phyloP scores from a whole-genome alignment of 495 filamentous ascomycete species.

The Tetracladium setigerum region DNA sequence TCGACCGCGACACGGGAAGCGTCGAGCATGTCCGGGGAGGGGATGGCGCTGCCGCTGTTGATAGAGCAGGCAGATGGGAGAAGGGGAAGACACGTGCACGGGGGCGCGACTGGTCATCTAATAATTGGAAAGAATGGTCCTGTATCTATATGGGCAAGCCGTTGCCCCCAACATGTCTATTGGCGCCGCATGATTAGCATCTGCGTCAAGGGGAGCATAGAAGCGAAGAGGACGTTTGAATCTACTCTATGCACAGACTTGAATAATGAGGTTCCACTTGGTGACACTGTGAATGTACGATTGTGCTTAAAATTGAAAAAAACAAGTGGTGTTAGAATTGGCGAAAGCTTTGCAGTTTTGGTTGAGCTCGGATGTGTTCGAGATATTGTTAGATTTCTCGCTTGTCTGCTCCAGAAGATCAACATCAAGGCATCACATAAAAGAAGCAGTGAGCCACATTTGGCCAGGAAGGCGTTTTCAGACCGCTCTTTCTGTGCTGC shows the following conservation, averaged over 20 bases:
- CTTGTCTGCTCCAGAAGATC: too few species aligned
- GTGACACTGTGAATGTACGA: too few species aligned
- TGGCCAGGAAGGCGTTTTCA: too few species aligned
- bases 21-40: constrained; percentile 11
- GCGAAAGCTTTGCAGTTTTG: too few species aligned
- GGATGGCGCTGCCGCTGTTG: constrained; percentile 11
- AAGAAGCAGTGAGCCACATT: too few species aligned
- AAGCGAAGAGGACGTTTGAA: constrained; percentile 20
- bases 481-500: too few species aligned
- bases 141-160: constrained; percentile 9
- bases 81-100: constrained; percentile 7
- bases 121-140: constrained; percentile 7
- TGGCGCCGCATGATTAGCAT: constrained; percentile 4
- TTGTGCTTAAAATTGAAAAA: too few species aligned
- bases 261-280: too few species aligned
- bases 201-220: constrained; percentile 1
- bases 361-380: too few species aligned
- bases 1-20: constrained; percentile 4
- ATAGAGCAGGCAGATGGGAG: constrained; percentile 1
- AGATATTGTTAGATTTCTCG: too few species aligned
- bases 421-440: too few species aligned
- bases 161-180: constrained; percentile 1
- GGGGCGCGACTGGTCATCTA: constrained; percentile 6
- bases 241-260: constrained; percentile 11
- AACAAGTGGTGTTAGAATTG: too few species aligned